Evolutionary conservation across 2,329 filamentous ascomycete species (phyloP).

Genomic region (Didymella glomerata): DNA sequence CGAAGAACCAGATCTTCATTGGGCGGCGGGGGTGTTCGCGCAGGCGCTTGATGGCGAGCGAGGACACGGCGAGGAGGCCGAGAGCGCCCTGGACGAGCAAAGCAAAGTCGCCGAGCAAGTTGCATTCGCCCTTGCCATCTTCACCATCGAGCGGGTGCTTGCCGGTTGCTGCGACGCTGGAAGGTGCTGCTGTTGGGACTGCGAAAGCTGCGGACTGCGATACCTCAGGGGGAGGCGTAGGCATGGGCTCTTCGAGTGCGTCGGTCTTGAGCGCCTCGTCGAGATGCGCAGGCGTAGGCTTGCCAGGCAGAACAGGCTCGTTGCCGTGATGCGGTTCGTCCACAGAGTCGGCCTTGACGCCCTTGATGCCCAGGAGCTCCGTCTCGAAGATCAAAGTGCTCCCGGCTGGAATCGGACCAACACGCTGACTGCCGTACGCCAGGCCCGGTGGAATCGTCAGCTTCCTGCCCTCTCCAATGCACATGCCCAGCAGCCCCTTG

Average conservation of each 20-base stretch:
- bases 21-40: constrained; percentile 90
- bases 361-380: constrained; percentile 83
- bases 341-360: constrained; percentile 33
- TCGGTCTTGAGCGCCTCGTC: constrained; percentile 14
- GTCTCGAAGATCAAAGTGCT: constrained; percentile 92
- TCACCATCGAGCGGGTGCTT: constrained; percentile 52
- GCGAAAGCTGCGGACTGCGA: constrained; percentile 23
- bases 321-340: constrained; percentile 1
- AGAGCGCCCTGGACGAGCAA: constrained; percentile 88
- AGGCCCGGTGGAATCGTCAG: constrained; percentile 88
- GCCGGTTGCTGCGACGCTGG: constrained; percentile 31
- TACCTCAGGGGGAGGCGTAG: constrained; percentile 24
- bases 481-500: constrained; percentile 89
- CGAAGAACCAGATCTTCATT: constrained; percentile 97
- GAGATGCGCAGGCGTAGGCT: constrained; percentile 8
- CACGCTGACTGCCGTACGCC: constrained; percentile 78
- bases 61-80: constrained; percentile 81
- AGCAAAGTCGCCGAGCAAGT: constrained; percentile 88
- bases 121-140: constrained; percentile 75
- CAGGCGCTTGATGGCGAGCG: constrained; percentile 92
- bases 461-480: constrained; percentile 88
- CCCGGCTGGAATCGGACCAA: constrained; percentile 80
- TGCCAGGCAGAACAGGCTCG: constrained; percentile 13
- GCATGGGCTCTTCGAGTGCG: constrained; percentile 16
- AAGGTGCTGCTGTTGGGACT: constrained; percentile 24